Base-by-base conservation (phyloP, 352 stramenopile species). In the Pythium guiyangense region DNA sequence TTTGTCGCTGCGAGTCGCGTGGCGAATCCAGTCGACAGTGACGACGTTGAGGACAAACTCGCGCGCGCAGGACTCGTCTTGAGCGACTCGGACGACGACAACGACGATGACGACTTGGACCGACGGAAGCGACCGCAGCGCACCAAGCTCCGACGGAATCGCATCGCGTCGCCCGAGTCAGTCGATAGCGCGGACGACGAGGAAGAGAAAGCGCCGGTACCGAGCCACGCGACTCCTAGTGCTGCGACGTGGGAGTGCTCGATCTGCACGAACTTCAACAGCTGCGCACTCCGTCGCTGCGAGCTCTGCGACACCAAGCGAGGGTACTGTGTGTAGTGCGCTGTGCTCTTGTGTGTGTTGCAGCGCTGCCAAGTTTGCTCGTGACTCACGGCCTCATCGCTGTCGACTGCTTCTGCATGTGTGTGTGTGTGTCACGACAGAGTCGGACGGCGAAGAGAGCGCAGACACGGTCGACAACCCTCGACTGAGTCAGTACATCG, bases 221-320 rank as follows among this genome's bases (percentile, higher is more conserved):
- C 42, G n/a, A 27, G 39, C 6, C 14, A 11, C 42, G 17, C 20
- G 9, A 6, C 54, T 18, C 14, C 27, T 37, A 35, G 31, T 10
- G 31, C 31, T 35, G 27, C 20, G 40, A 62, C 57, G 17, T 62
- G 57, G 57, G 57, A 63, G 43, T 88, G 78, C 47, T 59, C 64
- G 3, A 69, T 86, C 6, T 88, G 78, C 58, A 88, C 78, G 25
- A 84, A 81, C 54, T 66, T 80, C 29, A 88, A 88, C 49, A 56
- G 58, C 20, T 20, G 47, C 4, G 52, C 57, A 27, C 62, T 70
- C 14, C 60, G 59, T 8, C 63, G 64, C 17, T 88, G 78, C 54
- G 74, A 81, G 43, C 63, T 88, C 20, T 88, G 78, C 46, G 74
- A 88, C 39, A 74, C 75, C 0, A 67, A 70, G 43, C 49, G 51